These are phyloP conservation scores for Syzygium grande DNA, from an alignment of 345 rosid species.

Conservation along the genomic window DNA sequence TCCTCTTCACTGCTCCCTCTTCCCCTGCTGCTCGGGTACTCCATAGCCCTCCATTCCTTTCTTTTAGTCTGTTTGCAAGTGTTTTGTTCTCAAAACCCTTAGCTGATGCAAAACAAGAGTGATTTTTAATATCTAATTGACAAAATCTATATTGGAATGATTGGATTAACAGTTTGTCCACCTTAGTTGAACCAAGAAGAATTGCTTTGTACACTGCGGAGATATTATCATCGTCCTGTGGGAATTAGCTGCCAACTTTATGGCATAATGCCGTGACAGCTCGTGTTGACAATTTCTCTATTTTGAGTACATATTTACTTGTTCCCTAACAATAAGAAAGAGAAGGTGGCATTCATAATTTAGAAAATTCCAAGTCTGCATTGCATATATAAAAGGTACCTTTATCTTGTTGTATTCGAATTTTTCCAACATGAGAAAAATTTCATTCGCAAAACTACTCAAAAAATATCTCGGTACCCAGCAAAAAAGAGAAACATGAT, in stretches of 20 bases:
- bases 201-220: not conserved
- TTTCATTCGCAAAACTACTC: not conserved
- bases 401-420: not conserved
- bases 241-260: not conserved
- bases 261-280: not conserved
- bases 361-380: not conserved
- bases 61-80: not conserved
- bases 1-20: conserved; percentile 71
- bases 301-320: not conserved
- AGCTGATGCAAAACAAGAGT: not conserved
- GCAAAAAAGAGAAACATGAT: not conserved
- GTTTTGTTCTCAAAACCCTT: not conserved
- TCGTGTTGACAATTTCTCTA: not conserved
- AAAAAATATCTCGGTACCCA: not conserved
- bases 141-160: not conserved
- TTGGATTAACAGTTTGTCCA: not conserved
- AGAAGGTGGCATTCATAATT: not conserved
- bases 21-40: conserved; percentile 78
- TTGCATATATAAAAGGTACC: not conserved
- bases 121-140: not conserved
- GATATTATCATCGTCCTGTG: not conserved
- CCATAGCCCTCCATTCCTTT: not conserved
- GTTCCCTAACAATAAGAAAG: not conserved
- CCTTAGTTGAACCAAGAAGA: not conserved
- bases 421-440: not conserved